Evolutionary conservation across 768 basidiomycete genomes (phyloP), one percentile per base, ranked within the genome.

Genomic region (Calocybe indica): DNA sequence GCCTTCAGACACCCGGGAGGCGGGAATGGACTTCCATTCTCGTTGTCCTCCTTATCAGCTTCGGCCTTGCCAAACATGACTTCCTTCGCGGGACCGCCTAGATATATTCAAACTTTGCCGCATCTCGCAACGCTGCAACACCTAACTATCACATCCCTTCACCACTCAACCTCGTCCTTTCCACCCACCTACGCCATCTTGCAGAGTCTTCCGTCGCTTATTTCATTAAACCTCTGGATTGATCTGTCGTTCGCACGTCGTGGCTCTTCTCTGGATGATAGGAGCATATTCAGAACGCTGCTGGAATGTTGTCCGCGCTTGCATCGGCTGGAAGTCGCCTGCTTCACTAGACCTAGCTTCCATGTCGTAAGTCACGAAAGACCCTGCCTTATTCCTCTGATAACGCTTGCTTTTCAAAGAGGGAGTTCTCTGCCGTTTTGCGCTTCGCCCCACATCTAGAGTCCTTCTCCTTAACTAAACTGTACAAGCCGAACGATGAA

Each of bases 271-370:
- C 57, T 59, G 36, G 66, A 67, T 42, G 64, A 65, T 34, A 47
- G 56, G 10, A 61, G 58, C 33, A 49, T 69, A 13, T 58, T 71
- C 42, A 54, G 47, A 33, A 53, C 57, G 8, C 45, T 71, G 5
- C 50, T 68, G 6, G 50, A 55, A 30, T 60, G 59, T 7, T 64
- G 65, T 44, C 69, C 66, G 28, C 55, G 50, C 7, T 52, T 71
- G 15, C 53, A 53, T 35, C 62, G 67, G 37, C 47, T 71, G 12
- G 63, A 69, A 13, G 47, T 69, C 11, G 54, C 59, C 10, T 71
- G 68, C 47, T 67, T 69, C 40, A 66, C 63, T 12, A 54, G 63
- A n/a, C 67, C 68, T 10, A 61, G 58, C 7, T 68, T 71, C 50
- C 56, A 58, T 7, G 52, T 69, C 13, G 69, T 71, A 33, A 59